These are phyloP conservation scores for Remersonia thermophila DNA, from an alignment of 2,329 filamentous ascomycete genomes.

Conservation along the genomic window DNA sequence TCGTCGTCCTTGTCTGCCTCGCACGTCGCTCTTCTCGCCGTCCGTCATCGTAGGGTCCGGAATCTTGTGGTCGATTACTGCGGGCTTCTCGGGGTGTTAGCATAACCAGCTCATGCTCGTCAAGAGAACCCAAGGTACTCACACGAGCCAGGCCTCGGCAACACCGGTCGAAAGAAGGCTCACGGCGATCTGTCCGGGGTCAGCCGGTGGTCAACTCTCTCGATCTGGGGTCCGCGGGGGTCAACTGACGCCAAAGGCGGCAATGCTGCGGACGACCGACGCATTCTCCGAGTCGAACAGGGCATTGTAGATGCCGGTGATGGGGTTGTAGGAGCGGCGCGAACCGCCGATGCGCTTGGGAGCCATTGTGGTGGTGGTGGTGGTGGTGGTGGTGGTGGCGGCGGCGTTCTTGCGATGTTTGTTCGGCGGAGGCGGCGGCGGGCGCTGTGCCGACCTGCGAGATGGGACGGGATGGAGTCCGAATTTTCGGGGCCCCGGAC, in stretches of 20 bases:
- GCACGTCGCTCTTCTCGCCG: no score
- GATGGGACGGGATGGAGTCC: not conserved
- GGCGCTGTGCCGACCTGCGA: no score
- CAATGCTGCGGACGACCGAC: slow-evolving; percentile 48
- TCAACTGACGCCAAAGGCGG: slow-evolving; percentile 48
- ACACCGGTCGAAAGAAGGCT: slow-evolving; percentile 48
- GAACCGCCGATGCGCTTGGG: slow-evolving; percentile 41
- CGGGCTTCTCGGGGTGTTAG: slow-evolving; percentile 3
- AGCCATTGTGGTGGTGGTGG: slow-evolving; percentile 37
- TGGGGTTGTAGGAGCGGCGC: slow-evolving; percentile 31
- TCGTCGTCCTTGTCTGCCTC: no score
- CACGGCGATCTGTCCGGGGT: slow-evolving; percentile 35
- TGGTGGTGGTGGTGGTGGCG: slow-evolving; percentile 6
- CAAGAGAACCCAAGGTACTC: not conserved
- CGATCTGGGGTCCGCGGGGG: no score
- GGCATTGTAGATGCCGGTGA: slow-evolving; percentile 42
- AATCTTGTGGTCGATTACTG: slow-evolving; percentile 5
- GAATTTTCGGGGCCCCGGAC: no score
- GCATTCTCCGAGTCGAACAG: slow-evolving; percentile 52
- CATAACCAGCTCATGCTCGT: not conserved
- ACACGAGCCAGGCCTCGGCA: slow-evolving; percentile 40
- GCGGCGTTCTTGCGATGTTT: no score
- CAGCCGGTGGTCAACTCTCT: no score
- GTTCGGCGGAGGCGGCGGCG: no score
- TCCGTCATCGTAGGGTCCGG: not conserved